Conservation (phyloP, 139 green algal species). For the Trebouxia sp. region DNA sequence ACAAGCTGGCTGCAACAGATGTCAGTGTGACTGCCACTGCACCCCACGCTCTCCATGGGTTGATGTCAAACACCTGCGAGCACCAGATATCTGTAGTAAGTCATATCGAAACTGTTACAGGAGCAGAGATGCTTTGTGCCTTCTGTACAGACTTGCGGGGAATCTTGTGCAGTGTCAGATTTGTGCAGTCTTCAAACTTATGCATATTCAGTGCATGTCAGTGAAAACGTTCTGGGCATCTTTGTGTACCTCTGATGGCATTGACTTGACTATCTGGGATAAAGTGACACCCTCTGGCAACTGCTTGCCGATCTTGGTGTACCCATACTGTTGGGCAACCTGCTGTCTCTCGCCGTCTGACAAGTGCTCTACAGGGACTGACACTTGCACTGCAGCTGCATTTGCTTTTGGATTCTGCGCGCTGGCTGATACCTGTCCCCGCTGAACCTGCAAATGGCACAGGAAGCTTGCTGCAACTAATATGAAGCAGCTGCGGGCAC, state of each 20-base stretch:
- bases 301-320: conserved; percentile 80
- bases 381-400: background rate
- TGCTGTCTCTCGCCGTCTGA: conserved; percentile 37
- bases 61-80: conserved; percentile 82
- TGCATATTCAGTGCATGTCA: background rate
- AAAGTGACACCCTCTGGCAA: conserved; percentile 83
- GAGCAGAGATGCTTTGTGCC: background rate
- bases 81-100: background rate
- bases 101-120: background rate
- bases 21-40: conserved; percentile 63
- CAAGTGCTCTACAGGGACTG: background rate
- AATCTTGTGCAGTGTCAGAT: too few relatives aligned
- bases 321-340: conserved; percentile 73
- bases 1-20: conserved; percentile 66
- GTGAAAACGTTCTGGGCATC: background rate
- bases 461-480: too few relatives aligned
- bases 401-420: background rate
- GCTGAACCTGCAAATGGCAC: background rate
- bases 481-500: too few relatives aligned
- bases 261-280: conserved; percentile 77
- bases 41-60: conserved; percentile 77
- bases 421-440: background rate
- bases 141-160: too few relatives aligned
- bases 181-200: background rate
- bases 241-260: conserved; percentile 74